These are phyloP conservation scores for Petrea volubilis DNA, from an alignment of 257 asterid genomes.

Conservation along the genomic window DNA sequence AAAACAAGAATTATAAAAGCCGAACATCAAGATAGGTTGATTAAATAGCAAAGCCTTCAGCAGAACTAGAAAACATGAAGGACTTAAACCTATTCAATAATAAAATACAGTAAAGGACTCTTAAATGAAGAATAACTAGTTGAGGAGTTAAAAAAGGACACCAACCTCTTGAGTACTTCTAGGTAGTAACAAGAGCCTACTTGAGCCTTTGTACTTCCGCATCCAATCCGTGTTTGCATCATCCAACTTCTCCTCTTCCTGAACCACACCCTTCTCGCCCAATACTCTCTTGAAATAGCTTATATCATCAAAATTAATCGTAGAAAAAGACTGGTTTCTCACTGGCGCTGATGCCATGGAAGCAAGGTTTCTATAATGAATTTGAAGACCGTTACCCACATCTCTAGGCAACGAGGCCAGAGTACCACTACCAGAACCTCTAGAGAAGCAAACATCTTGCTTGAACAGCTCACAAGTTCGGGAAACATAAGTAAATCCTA, in stretches of 20 bases:
- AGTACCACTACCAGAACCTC: slow-evolving; percentile 30
- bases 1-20: neutral
- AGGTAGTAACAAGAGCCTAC: slow-evolving; percentile 90
- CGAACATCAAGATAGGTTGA: neutral
- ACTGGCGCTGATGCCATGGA: slow-evolving; percentile 47
- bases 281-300: slow-evolving; percentile 67
- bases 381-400: slow-evolving; percentile 29
- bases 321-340: slow-evolving; percentile 63
- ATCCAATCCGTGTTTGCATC: slow-evolving; percentile 94
- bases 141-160: slow-evolving; percentile 17
- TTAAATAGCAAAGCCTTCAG: neutral
- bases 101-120: neutral
- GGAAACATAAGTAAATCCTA: slow-evolving; percentile 33
- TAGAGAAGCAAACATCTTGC: slow-evolving; percentile 27
- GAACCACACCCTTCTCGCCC: slow-evolving; percentile 85
- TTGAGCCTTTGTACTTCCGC: slow-evolving; percentile 82
- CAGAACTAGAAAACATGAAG: neutral
- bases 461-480: slow-evolving; percentile 23
- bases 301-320: slow-evolving; percentile 64
- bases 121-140: slow-evolving; percentile 4
- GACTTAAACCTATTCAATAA: neutral
- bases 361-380: slow-evolving; percentile 45
- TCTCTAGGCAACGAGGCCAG: slow-evolving; percentile 18
- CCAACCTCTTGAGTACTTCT: slow-evolving; percentile 70
- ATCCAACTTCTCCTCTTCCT: slow-evolving; percentile 73